phyloP scores from a whole-genome alignment of 208 protist genomes.

The Leptomonas pyrrhocoris region DNA sequence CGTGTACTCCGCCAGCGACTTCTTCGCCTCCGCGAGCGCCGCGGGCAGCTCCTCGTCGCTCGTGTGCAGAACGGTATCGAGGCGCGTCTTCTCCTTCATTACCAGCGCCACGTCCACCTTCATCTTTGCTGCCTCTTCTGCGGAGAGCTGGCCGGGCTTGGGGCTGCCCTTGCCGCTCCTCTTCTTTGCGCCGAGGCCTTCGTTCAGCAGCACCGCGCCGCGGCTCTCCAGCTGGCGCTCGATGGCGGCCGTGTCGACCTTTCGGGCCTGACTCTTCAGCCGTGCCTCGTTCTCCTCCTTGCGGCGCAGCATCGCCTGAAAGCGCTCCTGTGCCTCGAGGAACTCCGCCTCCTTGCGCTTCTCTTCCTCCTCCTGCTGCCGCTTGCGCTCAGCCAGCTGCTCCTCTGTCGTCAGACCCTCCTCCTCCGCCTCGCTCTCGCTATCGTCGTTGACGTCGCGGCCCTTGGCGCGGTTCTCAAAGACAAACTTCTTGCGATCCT shows the following conservation, averaged over 20 bases:
- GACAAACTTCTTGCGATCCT: slow-evolving; percentile 54
- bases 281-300: slow-evolving; percentile 63
- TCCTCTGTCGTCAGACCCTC: slow-evolving; percentile 34
- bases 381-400: slow-evolving; percentile 35
- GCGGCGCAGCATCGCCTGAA: slow-evolving; percentile 56
- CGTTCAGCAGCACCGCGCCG: slow-evolving; percentile 70
- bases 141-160: slow-evolving; percentile 46
- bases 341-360: slow-evolving; percentile 50
- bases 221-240: slow-evolving; percentile 60
- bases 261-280: slow-evolving; percentile 51
- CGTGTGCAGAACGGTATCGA: slow-evolving; percentile 61
- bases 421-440: slow-evolving; percentile 48
- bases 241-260: slow-evolving; percentile 65
- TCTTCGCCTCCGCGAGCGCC: slow-evolving; percentile 54
- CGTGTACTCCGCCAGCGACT: slow-evolving; percentile 47
- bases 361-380: slow-evolving; percentile 43
- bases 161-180: slow-evolving; percentile 52
- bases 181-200: slow-evolving; percentile 38
- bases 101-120: slow-evolving; percentile 53
- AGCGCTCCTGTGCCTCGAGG: slow-evolving; percentile 48
- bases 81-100: slow-evolving; percentile 68
- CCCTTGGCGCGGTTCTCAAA: slow-evolving; percentile 46
- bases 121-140: slow-evolving; percentile 60
- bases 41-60: slow-evolving; percentile 70
- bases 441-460: slow-evolving; percentile 54